These are phyloP conservation scores for Colletotrichum theobromicola DNA, from an alignment of 2,329 filamentous ascomycete genomes.

Conservation along the genomic window DNA sequence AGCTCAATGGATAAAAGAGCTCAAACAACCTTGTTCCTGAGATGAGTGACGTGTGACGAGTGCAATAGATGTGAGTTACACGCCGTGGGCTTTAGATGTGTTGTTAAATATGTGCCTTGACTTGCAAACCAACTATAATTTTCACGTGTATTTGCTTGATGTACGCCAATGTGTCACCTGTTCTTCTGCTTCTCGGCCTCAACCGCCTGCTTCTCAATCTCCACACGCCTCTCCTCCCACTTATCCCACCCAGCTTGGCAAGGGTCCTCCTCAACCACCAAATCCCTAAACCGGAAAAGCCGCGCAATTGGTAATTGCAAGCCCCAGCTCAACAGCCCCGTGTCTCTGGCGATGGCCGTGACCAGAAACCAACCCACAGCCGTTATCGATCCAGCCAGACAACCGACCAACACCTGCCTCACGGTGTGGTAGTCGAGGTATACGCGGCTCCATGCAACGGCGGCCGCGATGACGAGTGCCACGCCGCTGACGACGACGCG, in stretches of 20 bases:
- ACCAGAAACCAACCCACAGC: conserved; percentile 80
- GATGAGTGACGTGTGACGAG: not conserved
- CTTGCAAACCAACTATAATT: not conserved
- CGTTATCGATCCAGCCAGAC: conserved; percentile 70
- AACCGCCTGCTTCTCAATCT: conserved; percentile 36
- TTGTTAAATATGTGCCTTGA: not conserved
- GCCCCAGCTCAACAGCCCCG: conserved; percentile 74
- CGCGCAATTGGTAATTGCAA: conserved; percentile 70
- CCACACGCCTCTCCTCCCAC: conserved; percentile 69
- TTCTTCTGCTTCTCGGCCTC: not conserved
- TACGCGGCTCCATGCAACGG: conserved; percentile 81
- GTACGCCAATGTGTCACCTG: not conserved
- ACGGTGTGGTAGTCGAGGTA: conserved; percentile 94
- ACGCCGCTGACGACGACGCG: conserved; percentile 60
- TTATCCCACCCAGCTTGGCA: conserved; percentile 93
- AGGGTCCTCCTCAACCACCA: conserved; percentile 87
- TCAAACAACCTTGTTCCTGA: not conserved
- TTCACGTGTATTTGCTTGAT: not conserved
- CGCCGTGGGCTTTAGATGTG: not conserved
- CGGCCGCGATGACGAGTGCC: conserved; percentile 64
- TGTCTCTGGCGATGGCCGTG: conserved; percentile 69
- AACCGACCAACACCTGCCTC: conserved; percentile 85
- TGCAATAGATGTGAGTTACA: not conserved
- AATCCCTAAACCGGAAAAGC: conserved; percentile 77
- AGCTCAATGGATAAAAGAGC: conserved; percentile 15